A percentile compares a stretch with the other conserved stretches of the same genome.
Conservation (phyloP, 371 early-diverging fungal genomes). For the Mucor lusitanicus region DNA sequence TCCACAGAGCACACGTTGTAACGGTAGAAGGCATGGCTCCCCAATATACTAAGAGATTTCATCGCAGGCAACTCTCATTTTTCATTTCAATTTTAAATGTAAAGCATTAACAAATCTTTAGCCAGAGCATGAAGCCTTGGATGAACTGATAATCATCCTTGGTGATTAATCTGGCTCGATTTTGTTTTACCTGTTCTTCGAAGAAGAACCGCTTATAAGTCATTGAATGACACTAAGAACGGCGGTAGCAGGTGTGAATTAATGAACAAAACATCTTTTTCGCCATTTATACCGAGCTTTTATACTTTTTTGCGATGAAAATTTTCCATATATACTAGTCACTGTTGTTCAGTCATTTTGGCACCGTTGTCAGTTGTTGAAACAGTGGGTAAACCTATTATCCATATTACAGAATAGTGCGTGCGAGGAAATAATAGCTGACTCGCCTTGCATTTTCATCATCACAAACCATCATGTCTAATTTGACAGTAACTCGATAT, state of each 20-base stretch:
- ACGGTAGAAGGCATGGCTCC: too few relatives aligned
- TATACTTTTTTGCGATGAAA: slow-evolving; percentile 5
- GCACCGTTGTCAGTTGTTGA: not conserved
- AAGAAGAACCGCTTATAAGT: slow-evolving; percentile 29
- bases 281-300: not conserved
- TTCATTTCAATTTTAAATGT: not conserved
- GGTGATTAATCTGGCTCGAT: slow-evolving; percentile 40
- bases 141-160: slow-evolving; percentile 35
- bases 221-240: slow-evolving; percentile 17
- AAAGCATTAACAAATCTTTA: slow-evolving; percentile 13
- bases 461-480: not conserved
- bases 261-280: slow-evolving; percentile 11
- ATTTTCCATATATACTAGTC: slow-evolving; percentile 1
- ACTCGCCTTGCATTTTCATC: not conserved
- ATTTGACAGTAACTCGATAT: not conserved
- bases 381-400: not conserved
- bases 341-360: not conserved
- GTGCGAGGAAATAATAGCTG: too few relatives aligned
- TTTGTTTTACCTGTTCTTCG: slow-evolving; percentile 37
- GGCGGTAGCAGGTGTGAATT: slow-evolving; percentile 40
- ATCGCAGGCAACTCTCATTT: not conserved
- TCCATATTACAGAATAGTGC: not conserved
- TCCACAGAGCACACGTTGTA: too few relatives aligned
- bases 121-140: slow-evolving; percentile 46
- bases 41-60: too few relatives aligned